Evolutionary conservation across 176 grass and related monocot species (phyloP).

Genomic region (Miscanthus lutarioriparius): DNA sequence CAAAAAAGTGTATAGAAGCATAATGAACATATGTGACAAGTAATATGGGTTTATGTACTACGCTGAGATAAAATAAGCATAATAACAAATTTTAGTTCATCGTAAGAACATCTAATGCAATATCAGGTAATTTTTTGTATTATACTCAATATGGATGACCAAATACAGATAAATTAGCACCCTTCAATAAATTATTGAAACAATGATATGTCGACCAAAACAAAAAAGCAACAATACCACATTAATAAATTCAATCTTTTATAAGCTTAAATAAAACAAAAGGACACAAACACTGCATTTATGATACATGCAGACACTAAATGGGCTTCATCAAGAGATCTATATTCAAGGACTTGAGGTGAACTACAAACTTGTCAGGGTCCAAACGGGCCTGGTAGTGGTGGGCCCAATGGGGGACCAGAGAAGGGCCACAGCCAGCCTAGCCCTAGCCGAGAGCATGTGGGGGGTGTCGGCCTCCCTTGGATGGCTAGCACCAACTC

Average conservation of each 20-base stretch:
- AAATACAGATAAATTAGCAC: not conserved
- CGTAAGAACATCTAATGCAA: not conserved
- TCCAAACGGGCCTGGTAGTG: no score
- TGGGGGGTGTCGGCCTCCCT: no score
- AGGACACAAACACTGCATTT: not conserved
- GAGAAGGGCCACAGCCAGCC: no score
- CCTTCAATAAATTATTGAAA: not conserved
- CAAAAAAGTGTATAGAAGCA: slow-evolving; percentile 24
- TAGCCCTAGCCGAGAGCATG: no score
- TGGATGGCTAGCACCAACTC: no score
- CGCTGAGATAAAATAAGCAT: not conserved
- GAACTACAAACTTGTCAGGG: not conserved
- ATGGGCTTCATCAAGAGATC: not conserved
- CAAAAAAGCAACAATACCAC: not conserved
- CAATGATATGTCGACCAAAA: not conserved
- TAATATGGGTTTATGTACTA: not conserved
- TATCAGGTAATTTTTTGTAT: slow-evolving; percentile 16
- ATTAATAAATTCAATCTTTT: not conserved
- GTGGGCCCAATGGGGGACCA: no score
- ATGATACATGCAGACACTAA: not conserved
- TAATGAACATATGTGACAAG: slow-evolving; percentile 12
- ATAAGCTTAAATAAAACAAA: slow-evolving; percentile 1
- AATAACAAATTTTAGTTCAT: not conserved
- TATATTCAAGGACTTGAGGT: not conserved
- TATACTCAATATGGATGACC: not conserved